A percentile compares a stretch with the other conserved stretches of the same genome.
phyloP scores from a whole-genome alignment of 306 rosid species.

The Trifolium repens region DNA sequence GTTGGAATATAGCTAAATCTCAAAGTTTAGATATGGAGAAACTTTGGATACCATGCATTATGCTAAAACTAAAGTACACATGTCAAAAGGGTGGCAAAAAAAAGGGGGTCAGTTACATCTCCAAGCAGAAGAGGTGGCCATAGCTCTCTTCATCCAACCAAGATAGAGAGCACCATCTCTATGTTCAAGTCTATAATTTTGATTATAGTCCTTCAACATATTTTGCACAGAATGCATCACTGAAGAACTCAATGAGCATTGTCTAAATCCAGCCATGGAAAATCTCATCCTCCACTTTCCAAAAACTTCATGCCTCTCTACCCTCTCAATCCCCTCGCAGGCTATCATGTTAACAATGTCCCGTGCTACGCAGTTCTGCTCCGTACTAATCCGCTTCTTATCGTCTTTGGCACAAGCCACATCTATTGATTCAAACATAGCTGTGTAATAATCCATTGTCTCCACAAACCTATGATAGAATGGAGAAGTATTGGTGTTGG shows the following conservation, averaged over 20 bases:
- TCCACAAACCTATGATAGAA: slow-evolving; percentile 66
- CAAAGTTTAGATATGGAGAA: slow-evolving; percentile 45
- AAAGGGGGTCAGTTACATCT: slow-evolving; percentile 43
- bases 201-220: slow-evolving; percentile 55
- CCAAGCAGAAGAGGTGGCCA: slow-evolving; percentile 89
- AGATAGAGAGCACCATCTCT: slow-evolving; percentile 65
- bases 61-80: slow-evolving; percentile 26
- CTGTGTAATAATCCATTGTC: slow-evolving; percentile 71
- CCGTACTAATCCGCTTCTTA: slow-evolving; percentile 67
- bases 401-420: slow-evolving; percentile 58
- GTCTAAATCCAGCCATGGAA: slow-evolving; percentile 75
- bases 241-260: slow-evolving; percentile 54
- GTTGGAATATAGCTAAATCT: slow-evolving; percentile 42
- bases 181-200: slow-evolving; percentile 57
- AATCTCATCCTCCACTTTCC: slow-evolving; percentile 83
- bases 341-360: slow-evolving; percentile 96
- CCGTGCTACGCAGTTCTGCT: slow-evolving; percentile 85
- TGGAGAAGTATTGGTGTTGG: slow-evolving; percentile 90
- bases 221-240: slow-evolving; percentile 48
- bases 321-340: slow-evolving; percentile 84
- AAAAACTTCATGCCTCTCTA: slow-evolving; percentile 79
- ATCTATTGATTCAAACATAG: slow-evolving; percentile 89
- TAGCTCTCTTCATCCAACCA: slow-evolving; percentile 66
- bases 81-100: not conserved
- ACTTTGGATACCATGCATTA: slow-evolving; percentile 37